phyloP scores from a whole-genome alignment of 257 asterid genomes.

The Euphrasia confusa region DNA sequence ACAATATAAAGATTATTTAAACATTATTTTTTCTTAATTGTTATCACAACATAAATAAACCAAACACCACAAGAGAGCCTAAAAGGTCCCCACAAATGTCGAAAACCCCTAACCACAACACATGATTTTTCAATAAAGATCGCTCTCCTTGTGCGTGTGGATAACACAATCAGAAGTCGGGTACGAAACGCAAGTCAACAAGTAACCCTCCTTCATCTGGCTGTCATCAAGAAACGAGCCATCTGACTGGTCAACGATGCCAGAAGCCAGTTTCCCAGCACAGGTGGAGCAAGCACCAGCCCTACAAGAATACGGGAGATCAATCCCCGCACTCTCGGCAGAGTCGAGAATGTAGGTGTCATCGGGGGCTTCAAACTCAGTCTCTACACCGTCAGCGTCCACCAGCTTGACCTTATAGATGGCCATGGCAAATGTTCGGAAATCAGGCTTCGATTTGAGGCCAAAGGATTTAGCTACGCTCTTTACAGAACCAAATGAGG shows the following conservation, averaged over 20 bases:
- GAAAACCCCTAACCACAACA: background rate
- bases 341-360: conserved; percentile 70
- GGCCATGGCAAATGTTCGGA: conserved; percentile 53
- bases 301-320: conserved; percentile 83
- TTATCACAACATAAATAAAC: background rate
- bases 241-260: conserved; percentile 67
- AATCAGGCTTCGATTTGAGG: conserved; percentile 43
- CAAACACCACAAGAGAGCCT: background rate
- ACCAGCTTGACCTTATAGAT: conserved; percentile 66
- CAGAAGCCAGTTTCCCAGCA: conserved; percentile 58
- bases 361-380: conserved; percentile 59
- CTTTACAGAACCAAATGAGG: conserved; percentile 43
- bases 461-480: conserved; percentile 47
- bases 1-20: too few relatives aligned
- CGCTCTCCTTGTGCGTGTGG: conserved; percentile 76
- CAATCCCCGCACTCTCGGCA: conserved; percentile 69
- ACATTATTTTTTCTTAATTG: too few relatives aligned
- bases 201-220: conserved; percentile 50
- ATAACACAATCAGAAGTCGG: conserved; percentile 75
- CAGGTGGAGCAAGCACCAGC: conserved; percentile 96
- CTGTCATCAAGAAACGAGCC: conserved; percentile 69
- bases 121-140: conserved; percentile 42
- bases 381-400: conserved; percentile 51
- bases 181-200: conserved; percentile 74
- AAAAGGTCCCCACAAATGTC: background rate